A percentile compares a stretch with the other conserved stretches of the same genome.
Conservation (phyloP, 768 basidiomycete species). For the Lentinula boryana region DNA sequence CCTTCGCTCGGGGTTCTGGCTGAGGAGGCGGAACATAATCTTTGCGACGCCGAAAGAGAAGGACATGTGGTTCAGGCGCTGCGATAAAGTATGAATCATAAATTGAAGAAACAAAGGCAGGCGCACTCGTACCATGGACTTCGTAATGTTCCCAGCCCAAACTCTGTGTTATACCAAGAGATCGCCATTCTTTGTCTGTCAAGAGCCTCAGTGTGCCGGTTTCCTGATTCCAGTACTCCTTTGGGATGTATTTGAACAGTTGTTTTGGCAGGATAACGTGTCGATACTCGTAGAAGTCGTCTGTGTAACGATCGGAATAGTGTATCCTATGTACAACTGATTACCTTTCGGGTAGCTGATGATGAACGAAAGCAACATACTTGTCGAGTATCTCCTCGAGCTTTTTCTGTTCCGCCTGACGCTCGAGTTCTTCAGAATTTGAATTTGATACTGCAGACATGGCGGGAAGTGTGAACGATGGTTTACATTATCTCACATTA, state of each 20-base stretch:
- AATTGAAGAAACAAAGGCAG: background rate
- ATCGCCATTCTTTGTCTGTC: constrained; percentile 88
- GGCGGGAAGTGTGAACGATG: background rate
- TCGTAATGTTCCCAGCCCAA: constrained; percentile 97
- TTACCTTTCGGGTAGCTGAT: constrained; percentile 9
- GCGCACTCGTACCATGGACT: constrained; percentile 70
- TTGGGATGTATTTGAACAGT: constrained; percentile 89
- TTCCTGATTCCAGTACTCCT: constrained; percentile 74
- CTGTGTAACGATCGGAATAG: constrained; percentile 88
- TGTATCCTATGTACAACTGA: constrained; percentile 53
- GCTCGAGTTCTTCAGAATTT: constrained; percentile 24
- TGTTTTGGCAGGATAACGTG: constrained; percentile 97
- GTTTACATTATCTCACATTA: background rate
- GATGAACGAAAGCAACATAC: constrained; percentile 28
- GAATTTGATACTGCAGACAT: constrained; percentile 22
- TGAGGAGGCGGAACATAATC: constrained; percentile 54
- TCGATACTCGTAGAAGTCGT: constrained; percentile 91
- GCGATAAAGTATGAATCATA: constrained; percentile 4
- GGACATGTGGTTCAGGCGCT: constrained; percentile 92
- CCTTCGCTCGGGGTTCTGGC: constrained; percentile 30
- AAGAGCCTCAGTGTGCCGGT: constrained; percentile 78
- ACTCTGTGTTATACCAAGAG: constrained; percentile 93
- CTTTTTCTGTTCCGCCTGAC: constrained; percentile 41
- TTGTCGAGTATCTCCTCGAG: constrained; percentile 78
- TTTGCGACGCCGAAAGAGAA: constrained; percentile 84